Percentiles rank a stretch among this genome's conserved stretches.
Conservation (phyloP, 371 early-diverging fungal genomes). For the Batkoa obscura region DNA sequence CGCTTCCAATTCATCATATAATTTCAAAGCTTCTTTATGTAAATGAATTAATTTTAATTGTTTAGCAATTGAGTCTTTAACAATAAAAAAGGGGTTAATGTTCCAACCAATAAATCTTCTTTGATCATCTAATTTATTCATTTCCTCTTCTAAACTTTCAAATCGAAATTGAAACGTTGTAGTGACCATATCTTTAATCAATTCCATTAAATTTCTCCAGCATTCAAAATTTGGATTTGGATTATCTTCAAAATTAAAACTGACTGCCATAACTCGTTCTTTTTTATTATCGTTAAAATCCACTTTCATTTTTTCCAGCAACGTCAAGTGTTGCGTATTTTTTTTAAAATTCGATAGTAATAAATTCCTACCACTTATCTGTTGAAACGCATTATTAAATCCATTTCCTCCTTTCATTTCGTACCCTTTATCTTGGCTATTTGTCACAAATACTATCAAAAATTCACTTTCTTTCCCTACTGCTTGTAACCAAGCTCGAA, state of each 20-base stretch:
- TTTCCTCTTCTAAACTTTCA: slow-evolving; percentile 61
- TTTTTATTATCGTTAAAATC: background rate
- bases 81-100: slow-evolving; percentile 80
- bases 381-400: background rate
- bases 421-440: background rate
- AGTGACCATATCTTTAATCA: slow-evolving; percentile 56
- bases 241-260: slow-evolving; percentile 28
- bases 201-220: slow-evolving; percentile 53
- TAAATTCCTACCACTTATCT: background rate
- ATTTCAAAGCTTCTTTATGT: slow-evolving; percentile 63
- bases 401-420: background rate
- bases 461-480: slow-evolving; percentile 75
- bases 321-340: too few species aligned
- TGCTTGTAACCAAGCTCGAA: slow-evolving; percentile 58
- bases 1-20: slow-evolving; percentile 88
- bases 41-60: slow-evolving; percentile 67
- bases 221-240: slow-evolving; percentile 41
- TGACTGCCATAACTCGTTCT: background rate
- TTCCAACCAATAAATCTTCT: slow-evolving; percentile 92
- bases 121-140: slow-evolving; percentile 67
- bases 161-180: slow-evolving; percentile 59
- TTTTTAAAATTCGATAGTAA: background rate
- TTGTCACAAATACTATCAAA: slow-evolving; percentile 47
- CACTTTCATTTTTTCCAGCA: background rate
- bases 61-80: slow-evolving; percentile 64